Conservation (phyloP, 2,329 filamentous ascomycete species). For the Graphilbum fragrans region DNA sequence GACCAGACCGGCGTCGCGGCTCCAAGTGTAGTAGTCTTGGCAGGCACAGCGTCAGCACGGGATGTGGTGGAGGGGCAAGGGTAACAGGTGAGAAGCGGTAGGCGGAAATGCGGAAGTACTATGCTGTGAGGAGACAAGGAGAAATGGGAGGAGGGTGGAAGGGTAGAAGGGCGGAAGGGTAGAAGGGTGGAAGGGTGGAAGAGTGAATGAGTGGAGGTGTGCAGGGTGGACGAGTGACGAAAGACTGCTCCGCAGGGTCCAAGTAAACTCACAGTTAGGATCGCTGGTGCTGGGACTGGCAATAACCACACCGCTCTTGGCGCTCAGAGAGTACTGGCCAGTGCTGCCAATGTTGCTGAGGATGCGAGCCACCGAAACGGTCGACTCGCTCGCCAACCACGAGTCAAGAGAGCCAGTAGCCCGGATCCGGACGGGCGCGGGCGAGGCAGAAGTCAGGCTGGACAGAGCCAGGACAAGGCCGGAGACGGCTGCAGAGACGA, state of each 20-base stretch:
- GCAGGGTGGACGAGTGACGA: no score
- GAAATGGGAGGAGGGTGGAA: neutral
- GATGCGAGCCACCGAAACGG: slow-evolving; percentile 37
- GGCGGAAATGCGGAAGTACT: no score
- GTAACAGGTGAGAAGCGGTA: no score
- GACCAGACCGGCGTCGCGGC: slow-evolving; percentile 58
- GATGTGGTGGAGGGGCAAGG: no score
- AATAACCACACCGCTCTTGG: slow-evolving; percentile 38
- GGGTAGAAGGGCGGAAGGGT: neutral
- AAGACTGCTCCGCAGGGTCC: no score
- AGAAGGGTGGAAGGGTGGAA: neutral
- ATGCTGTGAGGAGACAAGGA: neutral
- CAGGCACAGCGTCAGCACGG: neutral
- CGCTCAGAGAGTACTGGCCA: slow-evolving; percentile 36
- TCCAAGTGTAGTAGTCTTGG: slow-evolving; percentile 65
- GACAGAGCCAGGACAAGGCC: neutral
- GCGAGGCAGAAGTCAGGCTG: neutral
- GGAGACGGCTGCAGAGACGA: neutral
- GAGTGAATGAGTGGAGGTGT: no score
- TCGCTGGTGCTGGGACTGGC: slow-evolving; percentile 40
- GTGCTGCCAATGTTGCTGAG: slow-evolving; percentile 47
- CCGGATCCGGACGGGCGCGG: neutral
- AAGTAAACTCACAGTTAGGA: slow-evolving; percentile 42
- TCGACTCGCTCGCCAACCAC: slow-evolving; percentile 39
- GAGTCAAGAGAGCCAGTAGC: slow-evolving; percentile 23